Evolutionary conservation across 345 rosid species (phyloP), one percentile per base, ranked within the genome.

Genomic region (Lagerstroemia speciosa): DNA sequence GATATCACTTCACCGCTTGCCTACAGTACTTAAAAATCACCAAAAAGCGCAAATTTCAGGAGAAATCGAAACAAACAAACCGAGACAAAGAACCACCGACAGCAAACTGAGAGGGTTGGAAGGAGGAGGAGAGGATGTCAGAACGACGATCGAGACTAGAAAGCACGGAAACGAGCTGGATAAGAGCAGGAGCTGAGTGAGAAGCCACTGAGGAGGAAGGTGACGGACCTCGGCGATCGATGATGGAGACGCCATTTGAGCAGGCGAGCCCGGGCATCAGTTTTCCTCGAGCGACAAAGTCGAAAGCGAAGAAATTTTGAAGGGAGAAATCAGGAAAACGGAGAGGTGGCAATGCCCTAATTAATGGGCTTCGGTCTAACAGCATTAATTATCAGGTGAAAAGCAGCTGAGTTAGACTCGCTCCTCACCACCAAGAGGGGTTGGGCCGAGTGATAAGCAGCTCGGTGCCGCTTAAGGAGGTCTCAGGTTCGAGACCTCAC

Each of bases 231-330:
- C 8, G 63, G 34, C 34, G 63, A 58, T 7, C 29, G 63, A 58
- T 58, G 63, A 58, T 30, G 63, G 63, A 58, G 63, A 58, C 63
- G 63, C 63, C 63, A 58, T 58, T 30, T 33, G 63, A 58, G 63
- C 34, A 58, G 34, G 10, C 46, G 46, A 41, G 15, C 1, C 46
- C 15, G 46, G 16, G 46, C 46, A 41, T 41, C 46, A 41, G 46
- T 41, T 41, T 41, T 41, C 46, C 60, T 6, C 12, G 30, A 5
- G 29, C 60, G 60, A n/a, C 30, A 22, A 14, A 53, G 24, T n/a
- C 60, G 60, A 22, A n/a, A 31, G 32, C 1, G 31, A 10, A 38
- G n/a, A n/a, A n/a, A n/a, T n/a, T n/a, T n/a, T n/a, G n/a, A n/a
- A n/a, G n/a, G n/a, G n/a, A n/a, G n/a, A n/a, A n/a, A n/a, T 11